A percentile compares a stretch with the other conserved stretches of the same genome.
phyloP scores from a whole-genome alignment of 192 early-diverging fungal species.

The Kappamyces sp. region DNA sequence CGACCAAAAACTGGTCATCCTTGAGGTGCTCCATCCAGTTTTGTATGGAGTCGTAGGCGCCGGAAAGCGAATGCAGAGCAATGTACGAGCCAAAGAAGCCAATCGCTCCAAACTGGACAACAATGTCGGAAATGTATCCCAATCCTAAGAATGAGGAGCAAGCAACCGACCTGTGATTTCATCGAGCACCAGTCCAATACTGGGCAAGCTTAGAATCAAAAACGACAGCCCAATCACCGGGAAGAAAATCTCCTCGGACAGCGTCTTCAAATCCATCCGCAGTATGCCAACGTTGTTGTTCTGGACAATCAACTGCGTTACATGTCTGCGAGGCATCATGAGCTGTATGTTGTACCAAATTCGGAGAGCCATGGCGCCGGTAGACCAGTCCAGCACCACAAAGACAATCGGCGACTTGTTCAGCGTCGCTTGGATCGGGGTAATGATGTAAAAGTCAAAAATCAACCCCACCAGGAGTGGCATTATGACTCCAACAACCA shows the following conservation, averaged over 20 bases:
- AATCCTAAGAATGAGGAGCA: slow-evolving; percentile 17
- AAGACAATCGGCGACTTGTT: slow-evolving; percentile 26
- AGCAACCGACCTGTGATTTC: slow-evolving; percentile 1
- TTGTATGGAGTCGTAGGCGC: slow-evolving; percentile 21
- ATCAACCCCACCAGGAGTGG: slow-evolving; percentile 63
- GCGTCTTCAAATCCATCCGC: background rate
- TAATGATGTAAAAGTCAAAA: slow-evolving; percentile 67
- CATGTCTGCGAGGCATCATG: slow-evolving; percentile 40
- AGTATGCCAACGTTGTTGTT: slow-evolving; percentile 11
- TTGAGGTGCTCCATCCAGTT: slow-evolving; percentile 71
- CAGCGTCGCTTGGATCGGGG: slow-evolving; percentile 38
- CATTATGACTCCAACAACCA: slow-evolving; percentile 56
- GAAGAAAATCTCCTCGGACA: slow-evolving; percentile 3
- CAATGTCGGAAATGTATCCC: slow-evolving; percentile 12
- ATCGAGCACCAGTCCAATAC: background rate
- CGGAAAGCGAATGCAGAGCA: slow-evolving; percentile 16
- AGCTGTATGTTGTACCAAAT: slow-evolving; percentile 45
- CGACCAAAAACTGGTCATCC: slow-evolving; percentile 82
- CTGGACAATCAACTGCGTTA: slow-evolving; percentile 29
- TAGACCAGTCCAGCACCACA: slow-evolving; percentile 60
- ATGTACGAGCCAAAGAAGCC: background rate
- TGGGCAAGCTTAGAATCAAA: slow-evolving; percentile 5
- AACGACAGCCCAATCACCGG: background rate
- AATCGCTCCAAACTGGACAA: slow-evolving; percentile 14
- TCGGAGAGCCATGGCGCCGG: slow-evolving; percentile 66